A percentile compares a stretch with the other conserved stretches of the same genome.
Conservation (phyloP, 192 early-diverging fungal species). For the Rhizophagus sp. region DNA sequence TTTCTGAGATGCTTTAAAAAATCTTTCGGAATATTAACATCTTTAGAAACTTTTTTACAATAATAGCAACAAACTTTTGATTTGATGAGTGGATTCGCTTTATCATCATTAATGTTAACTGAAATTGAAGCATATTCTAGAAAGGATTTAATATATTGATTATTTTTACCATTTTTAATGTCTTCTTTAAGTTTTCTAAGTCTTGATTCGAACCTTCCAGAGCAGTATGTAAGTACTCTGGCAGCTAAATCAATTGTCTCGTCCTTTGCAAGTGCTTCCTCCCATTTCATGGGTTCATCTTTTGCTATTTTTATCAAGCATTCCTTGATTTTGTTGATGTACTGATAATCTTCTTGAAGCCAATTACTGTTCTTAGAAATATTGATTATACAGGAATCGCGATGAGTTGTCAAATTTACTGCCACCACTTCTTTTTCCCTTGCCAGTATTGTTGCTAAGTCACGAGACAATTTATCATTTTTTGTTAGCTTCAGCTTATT, state of each 20-base stretch:
- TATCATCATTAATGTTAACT: neutral
- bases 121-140: neutral
- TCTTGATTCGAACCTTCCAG: neutral
- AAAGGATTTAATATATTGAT: neutral
- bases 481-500: neutral
- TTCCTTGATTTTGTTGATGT: neutral
- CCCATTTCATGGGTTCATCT: neutral
- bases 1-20: conserved; percentile 1
- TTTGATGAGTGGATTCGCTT: neutral
- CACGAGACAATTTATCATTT: neutral
- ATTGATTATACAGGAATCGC: neutral
- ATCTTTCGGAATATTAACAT: neutral
- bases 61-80: neutral
- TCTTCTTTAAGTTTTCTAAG: neutral
- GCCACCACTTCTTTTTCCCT: neutral
- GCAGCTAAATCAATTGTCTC: neutral
- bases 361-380: neutral
- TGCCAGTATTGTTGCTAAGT: neutral
- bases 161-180: neutral
- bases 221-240: neutral
- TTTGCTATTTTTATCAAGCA: neutral
- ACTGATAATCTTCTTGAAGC: neutral
- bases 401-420: neutral
- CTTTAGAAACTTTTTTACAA: neutral
- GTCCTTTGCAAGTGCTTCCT: neutral